Base-by-base conservation (phyloP, 106 monocot species). In the Dendrobium nobile region DNA sequence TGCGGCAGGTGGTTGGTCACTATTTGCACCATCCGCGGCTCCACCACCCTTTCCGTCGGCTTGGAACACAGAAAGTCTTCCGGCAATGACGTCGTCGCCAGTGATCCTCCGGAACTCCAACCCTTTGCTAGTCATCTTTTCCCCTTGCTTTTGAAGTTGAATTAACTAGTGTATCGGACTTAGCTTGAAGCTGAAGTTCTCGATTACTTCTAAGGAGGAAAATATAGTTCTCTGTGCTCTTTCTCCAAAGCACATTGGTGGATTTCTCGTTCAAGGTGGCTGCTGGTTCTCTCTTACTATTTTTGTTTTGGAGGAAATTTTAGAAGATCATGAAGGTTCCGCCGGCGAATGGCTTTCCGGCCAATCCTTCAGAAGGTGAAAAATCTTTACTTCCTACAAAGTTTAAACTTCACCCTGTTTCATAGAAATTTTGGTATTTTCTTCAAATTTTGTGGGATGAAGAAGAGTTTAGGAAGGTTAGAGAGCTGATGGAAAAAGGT, bases 291-390 rank as follows among this genome's bases (percentile, higher is more conserved):
- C 15, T 51, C 22, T 7, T 65, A n/a, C 5, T 65, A 65, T 10
- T 65, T 65, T 65, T 20, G 4, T 65, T 65, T 24, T 65, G n/a
- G 26, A 24, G 64, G 64, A 26, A 24, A 22, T 22, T 65, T 65
- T 3, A 22, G 22, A 65, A 20, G 64, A 65, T 65, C 26, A 80
- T 80, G 80, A 80, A 80, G 80, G 80, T 51, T 42, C 80, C 51
- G 3, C 73, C 27, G 15, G 80, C 51, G 37, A 80, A 54, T 73
- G 80, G 80, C 16, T 54, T 73, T 15, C 51, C 80, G 68, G 24
- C 68, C 22, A 80, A 80, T 51, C 19, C 72, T 48, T 33, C 33
- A 37, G 80, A 80, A 80, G 80, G 80, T 80, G 80, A 73, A 47
- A 22, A 26, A 33, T 73, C 41, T 73, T 5, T 33, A 1, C 17